phyloP scores from a whole-genome alignment of 2,329 filamentous ascomycete genomes.

The Pseudohalonectria lignicola region DNA sequence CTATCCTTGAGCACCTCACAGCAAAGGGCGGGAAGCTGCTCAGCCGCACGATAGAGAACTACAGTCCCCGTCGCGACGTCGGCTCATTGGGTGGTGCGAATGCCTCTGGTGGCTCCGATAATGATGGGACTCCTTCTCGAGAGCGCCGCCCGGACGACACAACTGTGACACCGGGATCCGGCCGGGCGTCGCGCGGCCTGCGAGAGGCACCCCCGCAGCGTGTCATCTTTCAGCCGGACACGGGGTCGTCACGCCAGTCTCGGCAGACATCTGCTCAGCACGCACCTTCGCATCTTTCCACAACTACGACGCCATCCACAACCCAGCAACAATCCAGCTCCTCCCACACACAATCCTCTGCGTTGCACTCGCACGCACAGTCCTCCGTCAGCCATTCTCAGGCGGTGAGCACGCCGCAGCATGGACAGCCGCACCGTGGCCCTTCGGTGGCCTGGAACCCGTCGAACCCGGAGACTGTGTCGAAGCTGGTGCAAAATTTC shows the following conservation, averaged over 20 bases:
- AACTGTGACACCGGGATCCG: constrained; percentile 37
- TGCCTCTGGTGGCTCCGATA: constrained; percentile 24
- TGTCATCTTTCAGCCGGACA: constrained; percentile 77
- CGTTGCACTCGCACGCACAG: neutral
- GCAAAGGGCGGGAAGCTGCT: constrained; percentile 76
- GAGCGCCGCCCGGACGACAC: constrained; percentile 40
- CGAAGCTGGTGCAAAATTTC: constrained; percentile 54
- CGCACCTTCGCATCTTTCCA: too few relatives aligned
- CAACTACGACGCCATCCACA: too few relatives aligned
- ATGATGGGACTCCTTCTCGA: constrained; percentile 47
- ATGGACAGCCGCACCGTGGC: constrained; percentile 22
- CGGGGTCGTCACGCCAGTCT: constrained; percentile 50
- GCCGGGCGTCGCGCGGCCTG: constrained; percentile 51
- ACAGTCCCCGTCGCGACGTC: constrained; percentile 19
- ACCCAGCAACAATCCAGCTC: too few relatives aligned
- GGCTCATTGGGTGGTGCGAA: neutral
- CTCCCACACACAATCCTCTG: neutral
- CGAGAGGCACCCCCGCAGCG: constrained; percentile 78
- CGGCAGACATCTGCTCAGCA: constrained; percentile 22
- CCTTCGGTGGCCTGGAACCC: constrained; percentile 39
- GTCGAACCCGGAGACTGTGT: constrained; percentile 42
- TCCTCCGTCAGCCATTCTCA: constrained; percentile 1
- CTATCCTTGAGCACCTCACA: constrained; percentile 79
- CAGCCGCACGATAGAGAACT: constrained; percentile 70
- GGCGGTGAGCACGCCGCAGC: constrained; percentile 13